These are phyloP conservation scores for Corylus avellana DNA, from an alignment of 306 rosid genomes.

Conservation along the genomic window DNA sequence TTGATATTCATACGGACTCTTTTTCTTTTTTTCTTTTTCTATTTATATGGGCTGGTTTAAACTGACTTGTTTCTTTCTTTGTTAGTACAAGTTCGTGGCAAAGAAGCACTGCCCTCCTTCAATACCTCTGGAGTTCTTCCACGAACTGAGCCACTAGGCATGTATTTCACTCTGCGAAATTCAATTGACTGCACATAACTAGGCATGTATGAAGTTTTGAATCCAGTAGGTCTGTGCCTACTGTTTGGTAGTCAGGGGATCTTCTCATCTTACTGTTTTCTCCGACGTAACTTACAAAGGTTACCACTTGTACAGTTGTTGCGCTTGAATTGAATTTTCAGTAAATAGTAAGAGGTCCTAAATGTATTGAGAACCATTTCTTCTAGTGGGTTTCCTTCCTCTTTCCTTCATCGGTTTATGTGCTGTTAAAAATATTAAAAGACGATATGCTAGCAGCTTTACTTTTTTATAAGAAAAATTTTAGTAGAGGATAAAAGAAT, in stretches of 20 bases:
- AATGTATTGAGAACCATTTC: not conserved
- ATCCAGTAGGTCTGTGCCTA: not conserved
- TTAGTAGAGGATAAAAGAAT: not conserved
- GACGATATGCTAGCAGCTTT: not conserved
- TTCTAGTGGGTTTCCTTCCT: not conserved
- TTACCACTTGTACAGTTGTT: not conserved
- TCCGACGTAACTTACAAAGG: not conserved
- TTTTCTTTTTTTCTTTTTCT: not conserved
- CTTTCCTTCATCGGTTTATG: not conserved
- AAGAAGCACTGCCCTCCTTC: constrained; percentile 56
- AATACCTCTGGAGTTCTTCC: constrained; percentile 52
- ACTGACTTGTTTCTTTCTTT: constrained; percentile 16
- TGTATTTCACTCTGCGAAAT: constrained; percentile 10
- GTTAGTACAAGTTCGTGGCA: constrained; percentile 69
- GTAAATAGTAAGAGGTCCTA: not conserved
- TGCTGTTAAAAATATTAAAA: not conserved
- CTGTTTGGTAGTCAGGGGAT: not conserved
- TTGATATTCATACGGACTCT: too few relatives aligned
- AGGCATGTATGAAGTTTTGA: not conserved
- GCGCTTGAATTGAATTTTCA: not conserved
- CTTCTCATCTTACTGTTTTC: not conserved
- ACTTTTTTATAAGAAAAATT: too few relatives aligned
- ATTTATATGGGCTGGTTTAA: not conserved
- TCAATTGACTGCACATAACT: not conserved
- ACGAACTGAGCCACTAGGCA: constrained; percentile 29